These are phyloP conservation scores for Trypanosoma caninum DNA, from an alignment of 208 protist genomes.

Conservation along the genomic window DNA sequence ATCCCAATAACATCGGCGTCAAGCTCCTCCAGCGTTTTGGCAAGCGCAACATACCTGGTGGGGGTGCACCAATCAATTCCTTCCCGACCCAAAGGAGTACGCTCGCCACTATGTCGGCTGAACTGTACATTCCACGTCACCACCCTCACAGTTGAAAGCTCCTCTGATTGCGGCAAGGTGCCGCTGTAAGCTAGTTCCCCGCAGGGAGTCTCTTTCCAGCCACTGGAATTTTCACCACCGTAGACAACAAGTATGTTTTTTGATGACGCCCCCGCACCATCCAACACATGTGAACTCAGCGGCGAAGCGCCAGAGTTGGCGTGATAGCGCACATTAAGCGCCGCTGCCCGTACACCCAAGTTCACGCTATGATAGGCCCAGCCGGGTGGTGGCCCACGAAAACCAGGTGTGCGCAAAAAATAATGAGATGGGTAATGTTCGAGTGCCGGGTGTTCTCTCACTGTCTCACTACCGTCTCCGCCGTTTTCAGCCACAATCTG, in stretches of 20 bases:
- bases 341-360: slow-evolving; percentile 54
- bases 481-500: not conserved
- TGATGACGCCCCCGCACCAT: slow-evolving; percentile 7
- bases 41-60: slow-evolving; percentile 48
- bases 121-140: slow-evolving; percentile 64
- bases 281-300: slow-evolving; percentile 25
- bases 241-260: slow-evolving; percentile 26
- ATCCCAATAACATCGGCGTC: slow-evolving; percentile 59
- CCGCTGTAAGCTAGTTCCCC: not conserved
- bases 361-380: slow-evolving; percentile 67
- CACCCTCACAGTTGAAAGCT: slow-evolving; percentile 33
- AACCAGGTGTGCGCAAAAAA: slow-evolving; percentile 43
- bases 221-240: not conserved
- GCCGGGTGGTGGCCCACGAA: slow-evolving; percentile 46
- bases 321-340: slow-evolving; percentile 52
- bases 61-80: slow-evolving; percentile 62
- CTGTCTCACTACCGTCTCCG: not conserved
- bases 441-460: slow-evolving; percentile 39
- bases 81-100: slow-evolving; percentile 41
- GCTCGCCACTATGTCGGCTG: slow-evolving; percentile 43
- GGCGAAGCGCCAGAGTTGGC: slow-evolving; percentile 14
- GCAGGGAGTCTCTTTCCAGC: slow-evolving; percentile 29
- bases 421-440: slow-evolving; percentile 56
- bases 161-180: not conserved
- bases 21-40: slow-evolving; percentile 29